Percentiles rank a stretch among this genome's conserved stretches.
These are phyloP conservation scores for Trametes cubensis DNA, from an alignment of 768 basidiomycete genomes.

Conservation along the genomic window DNA sequence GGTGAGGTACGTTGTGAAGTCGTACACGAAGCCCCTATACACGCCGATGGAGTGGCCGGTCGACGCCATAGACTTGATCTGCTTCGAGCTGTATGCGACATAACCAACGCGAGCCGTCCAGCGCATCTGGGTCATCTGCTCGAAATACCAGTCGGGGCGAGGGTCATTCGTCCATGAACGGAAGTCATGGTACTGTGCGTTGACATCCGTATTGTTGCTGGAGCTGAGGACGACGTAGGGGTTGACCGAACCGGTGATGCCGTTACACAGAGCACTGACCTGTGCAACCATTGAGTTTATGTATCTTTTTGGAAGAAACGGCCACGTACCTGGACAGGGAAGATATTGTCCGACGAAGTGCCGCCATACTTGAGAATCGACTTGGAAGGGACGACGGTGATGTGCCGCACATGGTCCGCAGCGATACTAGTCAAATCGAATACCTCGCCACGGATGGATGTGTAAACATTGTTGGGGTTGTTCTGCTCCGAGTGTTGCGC, in stretches of 20 bases:
- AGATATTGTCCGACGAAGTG: slow-evolving; percentile 67
- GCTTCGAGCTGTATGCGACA: slow-evolving; percentile 77
- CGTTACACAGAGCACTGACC: slow-evolving; percentile 94
- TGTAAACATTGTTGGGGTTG: slow-evolving; percentile 75
- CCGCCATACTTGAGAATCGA: slow-evolving; percentile 86
- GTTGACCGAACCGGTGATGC: slow-evolving; percentile 75
- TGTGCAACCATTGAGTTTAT: slow-evolving; percentile 32
- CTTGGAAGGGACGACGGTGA: slow-evolving; percentile 76
- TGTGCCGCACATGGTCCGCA: slow-evolving; percentile 62
- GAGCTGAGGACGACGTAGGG: slow-evolving; percentile 76
- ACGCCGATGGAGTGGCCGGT: slow-evolving; percentile 72
- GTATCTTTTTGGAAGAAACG: not conserved
- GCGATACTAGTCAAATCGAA: slow-evolving; percentile 82
- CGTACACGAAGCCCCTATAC: slow-evolving; percentile 87
- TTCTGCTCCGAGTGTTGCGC: slow-evolving; percentile 64
- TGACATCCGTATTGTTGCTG: slow-evolving; percentile 73
- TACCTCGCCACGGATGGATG: slow-evolving; percentile 89
- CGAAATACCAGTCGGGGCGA: slow-evolving; percentile 97
- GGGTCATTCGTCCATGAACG: slow-evolving; percentile 85
- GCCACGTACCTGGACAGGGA: slow-evolving; percentile 84
- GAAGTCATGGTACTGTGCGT: slow-evolving; percentile 94
- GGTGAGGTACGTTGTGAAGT: slow-evolving; percentile 78
- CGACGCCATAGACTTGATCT: slow-evolving; percentile 71
- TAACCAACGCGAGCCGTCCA: slow-evolving; percentile 89
- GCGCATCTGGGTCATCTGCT: slow-evolving; percentile 91